phyloP scores from a whole-genome alignment of 805 yeast species.

The Geotrichum ghanense region DNA sequence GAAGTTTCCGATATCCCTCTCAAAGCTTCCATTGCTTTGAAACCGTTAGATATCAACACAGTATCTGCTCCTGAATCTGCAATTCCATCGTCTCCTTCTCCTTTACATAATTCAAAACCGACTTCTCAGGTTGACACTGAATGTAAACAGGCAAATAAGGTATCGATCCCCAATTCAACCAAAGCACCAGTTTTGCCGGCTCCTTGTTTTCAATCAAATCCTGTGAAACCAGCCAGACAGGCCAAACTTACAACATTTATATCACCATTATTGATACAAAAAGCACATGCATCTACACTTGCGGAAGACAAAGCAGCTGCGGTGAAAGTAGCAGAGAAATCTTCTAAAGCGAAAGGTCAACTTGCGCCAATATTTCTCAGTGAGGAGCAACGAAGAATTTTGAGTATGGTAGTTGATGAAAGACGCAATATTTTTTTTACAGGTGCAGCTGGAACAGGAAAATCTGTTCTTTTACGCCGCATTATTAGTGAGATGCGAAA shows the following conservation, averaged over 20 bases:
- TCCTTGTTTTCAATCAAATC: not conserved
- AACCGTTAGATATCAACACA: too few relatives aligned
- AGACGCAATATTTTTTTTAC: conserved; percentile 68
- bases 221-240: not conserved
- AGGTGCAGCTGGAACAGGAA: conserved; percentile 98
- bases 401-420: conserved; percentile 53
- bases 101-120: too few relatives aligned
- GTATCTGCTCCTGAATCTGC: too few relatives aligned
- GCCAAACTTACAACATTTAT: not conserved
- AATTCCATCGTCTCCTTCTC: too few relatives aligned
- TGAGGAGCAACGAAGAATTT: conserved; percentile 43
- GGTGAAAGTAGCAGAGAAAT: not conserved
- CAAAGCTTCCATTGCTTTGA: too few relatives aligned
- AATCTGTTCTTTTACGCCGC: conserved; percentile 70
- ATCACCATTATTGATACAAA: not conserved
- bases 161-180: too few relatives aligned
- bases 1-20: too few relatives aligned
- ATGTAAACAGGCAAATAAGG: too few relatives aligned
- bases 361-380: conserved; percentile 22
- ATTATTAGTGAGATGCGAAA: conserved; percentile 43
- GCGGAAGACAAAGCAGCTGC: not conserved
- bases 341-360: conserved; percentile 5
- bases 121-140: too few relatives aligned
- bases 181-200: too few relatives aligned
- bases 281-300: not conserved